Conservation (phyloP, 371 early-diverging fungal genomes). For the Actinomortierella wolfii region DNA sequence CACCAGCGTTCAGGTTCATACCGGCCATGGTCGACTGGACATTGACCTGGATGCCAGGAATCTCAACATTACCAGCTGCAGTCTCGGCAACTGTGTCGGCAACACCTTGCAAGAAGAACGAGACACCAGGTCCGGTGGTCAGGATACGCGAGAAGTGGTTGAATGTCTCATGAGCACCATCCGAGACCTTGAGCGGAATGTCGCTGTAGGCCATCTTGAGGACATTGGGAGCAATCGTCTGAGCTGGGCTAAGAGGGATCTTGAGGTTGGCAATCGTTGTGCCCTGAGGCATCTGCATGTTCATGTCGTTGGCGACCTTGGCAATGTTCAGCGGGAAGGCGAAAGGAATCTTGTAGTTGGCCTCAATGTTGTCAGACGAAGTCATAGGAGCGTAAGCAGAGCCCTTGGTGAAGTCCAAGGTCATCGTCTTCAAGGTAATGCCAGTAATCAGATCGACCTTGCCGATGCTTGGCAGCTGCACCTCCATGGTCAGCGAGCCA, state of each 20-base stretch:
- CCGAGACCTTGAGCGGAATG: slow-evolving; percentile 49
- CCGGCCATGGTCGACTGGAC: slow-evolving; percentile 56
- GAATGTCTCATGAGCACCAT: slow-evolving; percentile 44
- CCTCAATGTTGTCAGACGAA: slow-evolving; percentile 54
- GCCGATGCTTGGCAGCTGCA: slow-evolving; percentile 53
- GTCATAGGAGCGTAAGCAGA: slow-evolving; percentile 53
- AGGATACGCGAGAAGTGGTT: slow-evolving; percentile 51
- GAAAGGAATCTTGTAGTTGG: slow-evolving; percentile 58
- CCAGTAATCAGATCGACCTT: slow-evolving; percentile 51
- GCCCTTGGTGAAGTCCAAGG: slow-evolving; percentile 55
- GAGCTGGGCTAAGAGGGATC: slow-evolving; percentile 51
- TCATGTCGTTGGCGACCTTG: slow-evolving; percentile 53
- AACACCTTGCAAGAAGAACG: slow-evolving; percentile 57
- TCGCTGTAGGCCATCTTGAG: slow-evolving; percentile 48
- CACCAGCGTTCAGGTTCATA: slow-evolving; percentile 50
- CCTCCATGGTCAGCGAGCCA: slow-evolving; percentile 54
- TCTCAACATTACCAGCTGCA: slow-evolving; percentile 56
- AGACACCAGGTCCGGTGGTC: slow-evolving; percentile 48
- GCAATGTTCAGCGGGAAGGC: slow-evolving; percentile 58
- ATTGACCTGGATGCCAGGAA: slow-evolving; percentile 53
- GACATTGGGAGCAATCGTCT: slow-evolving; percentile 47
- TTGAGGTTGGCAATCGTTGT: slow-evolving; percentile 50
- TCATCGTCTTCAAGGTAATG: slow-evolving; percentile 54
- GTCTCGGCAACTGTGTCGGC: slow-evolving; percentile 55
- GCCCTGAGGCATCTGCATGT: slow-evolving; percentile 41